Evolutionary conservation across 441 rosid genomes (phyloP).

Genomic region (Jatropha multifida): DNA sequence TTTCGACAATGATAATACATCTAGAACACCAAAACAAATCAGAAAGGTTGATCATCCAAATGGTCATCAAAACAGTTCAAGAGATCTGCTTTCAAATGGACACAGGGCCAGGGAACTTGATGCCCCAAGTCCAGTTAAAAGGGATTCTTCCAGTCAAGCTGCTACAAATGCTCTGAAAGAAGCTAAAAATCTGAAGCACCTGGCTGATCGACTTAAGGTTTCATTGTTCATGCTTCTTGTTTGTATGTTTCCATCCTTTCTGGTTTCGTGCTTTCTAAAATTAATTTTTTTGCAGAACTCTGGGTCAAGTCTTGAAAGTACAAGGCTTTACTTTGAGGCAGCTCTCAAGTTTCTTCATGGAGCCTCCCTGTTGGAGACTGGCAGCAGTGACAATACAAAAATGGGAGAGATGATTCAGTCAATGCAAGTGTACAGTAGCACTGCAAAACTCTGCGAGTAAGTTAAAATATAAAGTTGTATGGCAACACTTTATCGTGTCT

Average conservation of each 20-base stretch:
- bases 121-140: constrained; percentile 70
- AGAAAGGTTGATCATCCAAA: constrained; percentile 47
- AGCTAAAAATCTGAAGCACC: constrained; percentile 89
- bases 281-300: constrained; percentile 46
- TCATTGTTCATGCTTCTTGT: constrained; percentile 17
- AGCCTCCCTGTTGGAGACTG: constrained; percentile 74
- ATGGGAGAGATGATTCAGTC: constrained; percentile 72
- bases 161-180: constrained; percentile 84
- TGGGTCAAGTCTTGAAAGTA: constrained; percentile 56
- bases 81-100: constrained; percentile 53
- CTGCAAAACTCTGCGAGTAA: constrained; percentile 98
- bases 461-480: constrained; percentile 30
- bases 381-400: constrained; percentile 62
- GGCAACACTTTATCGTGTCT: not conserved
- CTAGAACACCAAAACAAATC: constrained; percentile 40
- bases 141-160: constrained; percentile 68
- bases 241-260: constrained; percentile 17
- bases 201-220: constrained; percentile 96
- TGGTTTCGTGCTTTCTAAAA: constrained; percentile 23
- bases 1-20: constrained; percentile 39
- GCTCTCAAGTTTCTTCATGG: constrained; percentile 91
- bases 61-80: constrained; percentile 46
- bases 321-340: constrained; percentile 88
- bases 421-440: constrained; percentile 65
- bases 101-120: constrained; percentile 48